A percentile compares a stretch with the other conserved stretches of the same genome.
Conservation (phyloP, 257 asterid species). For the Leonotis leonurus region DNA sequence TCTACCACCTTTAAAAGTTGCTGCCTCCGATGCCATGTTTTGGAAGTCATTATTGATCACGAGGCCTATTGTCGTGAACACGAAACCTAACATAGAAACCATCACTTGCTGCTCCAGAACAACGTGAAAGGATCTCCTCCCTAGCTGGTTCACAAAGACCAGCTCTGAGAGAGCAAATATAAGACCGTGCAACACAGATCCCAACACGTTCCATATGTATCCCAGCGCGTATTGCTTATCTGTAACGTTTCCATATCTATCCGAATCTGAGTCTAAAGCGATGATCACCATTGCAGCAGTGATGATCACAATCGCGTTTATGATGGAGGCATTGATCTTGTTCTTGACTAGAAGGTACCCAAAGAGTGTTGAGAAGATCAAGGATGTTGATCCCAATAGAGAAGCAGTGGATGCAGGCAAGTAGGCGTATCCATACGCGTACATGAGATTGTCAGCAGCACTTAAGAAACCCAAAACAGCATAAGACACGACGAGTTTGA, state of each 20-base stretch:
- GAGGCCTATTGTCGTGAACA: slow-evolving; percentile 70
- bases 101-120: slow-evolving; percentile 89
- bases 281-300: slow-evolving; percentile 80
- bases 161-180: slow-evolving; percentile 84
- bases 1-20: slow-evolving; percentile 48
- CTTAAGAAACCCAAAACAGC: slow-evolving; percentile 57
- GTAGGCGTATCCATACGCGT: slow-evolving; percentile 86
- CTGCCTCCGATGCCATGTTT: slow-evolving; percentile 59
- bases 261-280: slow-evolving; percentile 75
- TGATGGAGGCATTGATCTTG: slow-evolving; percentile 57
- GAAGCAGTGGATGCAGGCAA: slow-evolving; percentile 93
- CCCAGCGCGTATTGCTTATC: slow-evolving; percentile 55
- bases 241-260: slow-evolving; percentile 43
- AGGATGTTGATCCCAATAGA: slow-evolving; percentile 63
- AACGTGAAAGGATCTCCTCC: slow-evolving; percentile 74
- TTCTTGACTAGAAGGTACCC: slow-evolving; percentile 74
- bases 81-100: slow-evolving; percentile 70
- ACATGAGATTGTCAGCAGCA: slow-evolving; percentile 87
- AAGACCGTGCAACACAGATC: slow-evolving; percentile 73
- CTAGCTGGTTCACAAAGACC: slow-evolving; percentile 50
- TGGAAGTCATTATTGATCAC: slow-evolving; percentile 45
- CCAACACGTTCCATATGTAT: slow-evolving; percentile 70
- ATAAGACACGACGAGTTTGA: slow-evolving; percentile 51
- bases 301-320: slow-evolving; percentile 58
- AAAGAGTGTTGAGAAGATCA: slow-evolving; percentile 67